Percentiles rank a stretch among this genome's conserved stretches.
phyloP scores from a whole-genome alignment of 805 yeast genomes.

The Starmerella apis region DNA sequence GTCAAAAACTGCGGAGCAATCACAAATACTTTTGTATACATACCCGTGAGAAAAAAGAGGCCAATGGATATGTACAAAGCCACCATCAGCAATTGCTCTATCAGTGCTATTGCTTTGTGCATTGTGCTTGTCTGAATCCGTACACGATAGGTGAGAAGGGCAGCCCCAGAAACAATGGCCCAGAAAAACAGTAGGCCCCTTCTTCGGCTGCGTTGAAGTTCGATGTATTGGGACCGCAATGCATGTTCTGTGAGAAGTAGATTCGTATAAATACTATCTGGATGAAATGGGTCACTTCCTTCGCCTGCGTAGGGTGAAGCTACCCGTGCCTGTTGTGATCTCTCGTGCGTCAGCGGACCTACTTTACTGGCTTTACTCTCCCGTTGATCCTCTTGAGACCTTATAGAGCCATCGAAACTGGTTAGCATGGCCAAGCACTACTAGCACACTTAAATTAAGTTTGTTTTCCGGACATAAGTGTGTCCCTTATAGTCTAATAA shows the following conservation, averaged over 20 bases:
- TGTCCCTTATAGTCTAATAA: not conserved
- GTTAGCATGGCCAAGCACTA: not conserved
- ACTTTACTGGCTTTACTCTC: not conserved
- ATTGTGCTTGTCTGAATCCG: conserved; percentile 8
- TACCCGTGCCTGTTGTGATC: not conserved
- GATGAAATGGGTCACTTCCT: conserved; percentile 6
- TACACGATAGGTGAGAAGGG: conserved; percentile 29
- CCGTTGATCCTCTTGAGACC: not conserved
- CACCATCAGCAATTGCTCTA: conserved; percentile 40
- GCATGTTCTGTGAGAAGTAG: conserved; percentile 77
- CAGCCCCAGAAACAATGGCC: conserved; percentile 25
- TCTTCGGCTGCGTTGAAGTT: conserved; percentile 54
- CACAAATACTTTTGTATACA: conserved; percentile 74
- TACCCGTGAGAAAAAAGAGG: conserved; percentile 78
- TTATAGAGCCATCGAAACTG: not conserved
- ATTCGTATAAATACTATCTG: conserved; percentile 35
- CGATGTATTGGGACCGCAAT: conserved; percentile 67
- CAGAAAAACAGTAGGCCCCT: conserved; percentile 47
- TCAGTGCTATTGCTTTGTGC: conserved; percentile 13
- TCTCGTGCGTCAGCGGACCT: not conserved
- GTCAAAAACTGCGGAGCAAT: conserved; percentile 68
- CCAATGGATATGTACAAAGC: conserved; percentile 57
- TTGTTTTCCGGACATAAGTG: not conserved
- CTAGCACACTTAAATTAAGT: not conserved
- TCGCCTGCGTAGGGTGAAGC: not conserved